Evolutionary conservation across 2,329 filamentous ascomycete genomes (phyloP), one percentile per base, ranked within the genome.

Genomic region (Coniochaeta hoffmannii): DNA sequence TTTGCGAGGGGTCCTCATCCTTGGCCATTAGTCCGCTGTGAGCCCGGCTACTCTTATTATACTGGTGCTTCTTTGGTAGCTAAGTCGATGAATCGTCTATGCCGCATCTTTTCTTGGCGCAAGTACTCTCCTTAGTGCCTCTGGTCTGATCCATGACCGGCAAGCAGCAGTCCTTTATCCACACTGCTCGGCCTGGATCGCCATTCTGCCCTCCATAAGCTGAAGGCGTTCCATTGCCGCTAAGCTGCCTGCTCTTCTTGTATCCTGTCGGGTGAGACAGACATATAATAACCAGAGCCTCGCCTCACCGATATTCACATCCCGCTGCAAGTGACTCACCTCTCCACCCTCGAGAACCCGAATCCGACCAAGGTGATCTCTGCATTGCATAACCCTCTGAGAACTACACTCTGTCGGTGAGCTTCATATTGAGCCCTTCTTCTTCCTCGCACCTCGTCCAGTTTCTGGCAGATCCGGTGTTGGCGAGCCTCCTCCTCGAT

Each of bases 271-370:
- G 22, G 41, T 46, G 15, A 26, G 41, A 46, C 61, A 61, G 57
- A 56, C 69, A 70, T 75, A 75, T 73, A 75, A 60, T 51, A 62
- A 64, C 60, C 60, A 63, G 64, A 65, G 59, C 61, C 65, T 68
- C 65, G 66, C 65, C 71, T 74, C 71, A 72, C 71, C 66, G 57
- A 64, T 64, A 66, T 72, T 73, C 71, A 75, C 72, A 58, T 50
- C 61, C 11, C 22, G 55, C 62, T 59, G 53, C 57, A 59, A 62
- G 66, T 71, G 70, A 73, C 69, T 73, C 72, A 73, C 69, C 68
- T 62, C 63, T 65, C 64, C 62, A 60, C 59, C 62, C 59, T 63
- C 57, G 61, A 62, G 58, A 62, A 64, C 63, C 61, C 61, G 60
- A 60, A 57, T 61, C 58, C 58, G 60, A 58, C 55, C 58, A 54